Evolutionary conservation across 495 filamentous ascomycete species (phyloP).

Genomic region (Tuber umbilicatum): DNA sequence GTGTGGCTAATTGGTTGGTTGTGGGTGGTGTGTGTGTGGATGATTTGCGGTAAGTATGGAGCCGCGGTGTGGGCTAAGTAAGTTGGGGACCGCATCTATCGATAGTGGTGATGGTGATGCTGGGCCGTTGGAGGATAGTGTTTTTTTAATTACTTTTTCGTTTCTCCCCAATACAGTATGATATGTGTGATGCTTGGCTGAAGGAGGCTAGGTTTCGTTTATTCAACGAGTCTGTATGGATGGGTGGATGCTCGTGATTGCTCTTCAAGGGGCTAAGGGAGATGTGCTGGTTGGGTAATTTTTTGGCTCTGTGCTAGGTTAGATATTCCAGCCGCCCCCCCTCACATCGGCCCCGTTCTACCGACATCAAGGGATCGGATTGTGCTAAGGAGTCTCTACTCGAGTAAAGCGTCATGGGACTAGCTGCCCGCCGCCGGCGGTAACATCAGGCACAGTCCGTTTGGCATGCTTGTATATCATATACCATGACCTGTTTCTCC

Average conservation of each 20-base stretch:
- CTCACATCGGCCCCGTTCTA: not conserved
- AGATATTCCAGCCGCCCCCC: not conserved
- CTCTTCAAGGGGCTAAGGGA: not conserved
- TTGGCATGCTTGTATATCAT: not conserved
- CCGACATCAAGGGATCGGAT: not conserved
- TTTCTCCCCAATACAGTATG: not conserved
- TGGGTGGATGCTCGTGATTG: not conserved
- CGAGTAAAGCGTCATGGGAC: not conserved
- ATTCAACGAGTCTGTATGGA: not conserved
- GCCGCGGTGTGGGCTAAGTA: not conserved
- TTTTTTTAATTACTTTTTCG: not conserved
- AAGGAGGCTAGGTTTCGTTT: not conserved
- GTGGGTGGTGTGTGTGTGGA: not conserved
- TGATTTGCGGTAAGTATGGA: not conserved
- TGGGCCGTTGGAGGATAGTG: not conserved
- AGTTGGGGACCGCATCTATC: not conserved
- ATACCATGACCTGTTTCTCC: not conserved
- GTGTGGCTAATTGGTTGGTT: not conserved
- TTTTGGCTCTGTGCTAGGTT: not conserved
- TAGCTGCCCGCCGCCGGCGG: not conserved
- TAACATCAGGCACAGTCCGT: not conserved
- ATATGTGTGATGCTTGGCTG: not conserved
- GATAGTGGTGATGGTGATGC: not conserved
- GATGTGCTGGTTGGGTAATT: not conserved
- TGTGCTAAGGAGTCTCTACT: not conserved